Evolutionary conservation across 176 grass and related monocot genomes (phyloP).

Genomic region (Tuctoria greenei): DNA sequence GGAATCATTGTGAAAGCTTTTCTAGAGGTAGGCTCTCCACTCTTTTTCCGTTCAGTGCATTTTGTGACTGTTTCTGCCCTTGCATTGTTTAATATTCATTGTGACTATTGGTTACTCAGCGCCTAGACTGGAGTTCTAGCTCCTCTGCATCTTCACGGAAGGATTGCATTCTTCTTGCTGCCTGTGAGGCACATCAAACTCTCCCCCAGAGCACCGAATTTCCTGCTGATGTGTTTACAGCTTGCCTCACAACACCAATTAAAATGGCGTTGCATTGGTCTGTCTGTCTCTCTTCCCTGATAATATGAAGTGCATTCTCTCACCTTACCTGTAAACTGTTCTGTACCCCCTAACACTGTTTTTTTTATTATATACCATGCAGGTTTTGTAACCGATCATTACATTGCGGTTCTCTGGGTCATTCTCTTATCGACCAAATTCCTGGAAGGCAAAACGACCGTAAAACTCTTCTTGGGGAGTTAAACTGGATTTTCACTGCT

Average conservation of each 20-base stretch:
- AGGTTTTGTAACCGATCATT: conserved; percentile 92
- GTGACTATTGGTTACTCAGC: conserved; percentile 45
- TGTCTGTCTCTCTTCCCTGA: conserved; percentile 10
- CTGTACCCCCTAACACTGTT: background rate
- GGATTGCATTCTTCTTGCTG: conserved; percentile 98
- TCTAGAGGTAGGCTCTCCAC: conserved; percentile 59
- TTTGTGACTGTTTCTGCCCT: conserved; percentile 7
- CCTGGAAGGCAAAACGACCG: conserved; percentile 98
- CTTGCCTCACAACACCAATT: conserved; percentile 93
- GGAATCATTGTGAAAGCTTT: conserved; percentile 90
- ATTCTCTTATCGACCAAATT: conserved; percentile 73
- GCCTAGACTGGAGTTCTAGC: conserved; percentile 66
- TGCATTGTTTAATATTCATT: conserved; percentile 17
- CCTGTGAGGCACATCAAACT: conserved; percentile 90
- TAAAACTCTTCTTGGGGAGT: conserved; percentile 90
- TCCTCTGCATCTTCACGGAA: conserved; percentile 61
- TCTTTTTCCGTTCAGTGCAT: background rate
- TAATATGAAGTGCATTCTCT: background rate
- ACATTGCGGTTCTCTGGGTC: conserved; percentile 64
- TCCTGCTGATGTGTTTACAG: conserved; percentile 96
- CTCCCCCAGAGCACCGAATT: conserved; percentile 94
- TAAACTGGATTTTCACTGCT: conserved; percentile 99
- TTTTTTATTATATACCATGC: conserved; percentile 23
- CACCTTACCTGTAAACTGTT: background rate
- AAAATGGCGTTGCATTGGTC: conserved; percentile 98